Conservation (phyloP, 2,329 filamentous ascomycete genomes). For the Talaromyces sp. region DNA sequence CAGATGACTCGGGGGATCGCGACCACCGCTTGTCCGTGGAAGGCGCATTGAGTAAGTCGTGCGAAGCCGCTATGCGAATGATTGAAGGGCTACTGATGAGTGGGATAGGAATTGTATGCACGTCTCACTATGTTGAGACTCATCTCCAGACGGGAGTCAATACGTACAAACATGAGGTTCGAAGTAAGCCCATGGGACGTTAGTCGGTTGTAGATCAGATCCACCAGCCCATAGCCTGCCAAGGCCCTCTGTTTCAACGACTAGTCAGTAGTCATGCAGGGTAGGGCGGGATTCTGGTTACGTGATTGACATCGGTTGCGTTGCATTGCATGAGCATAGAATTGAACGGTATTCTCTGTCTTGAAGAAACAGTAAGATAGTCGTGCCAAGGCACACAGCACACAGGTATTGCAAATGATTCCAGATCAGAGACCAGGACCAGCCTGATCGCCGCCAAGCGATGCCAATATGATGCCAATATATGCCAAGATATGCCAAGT, state of each 20-base stretch:
- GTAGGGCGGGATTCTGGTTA: background rate
- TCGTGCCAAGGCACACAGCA: too few relatives aligned
- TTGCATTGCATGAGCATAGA: background rate
- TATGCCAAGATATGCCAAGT: background rate
- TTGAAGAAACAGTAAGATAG: too few relatives aligned
- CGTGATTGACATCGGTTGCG: background rate
- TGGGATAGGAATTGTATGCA: background rate
- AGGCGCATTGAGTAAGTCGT: background rate
- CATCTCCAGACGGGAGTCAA: too few relatives aligned
- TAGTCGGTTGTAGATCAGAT: background rate
- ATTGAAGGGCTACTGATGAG: background rate
- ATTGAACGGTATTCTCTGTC: too few relatives aligned
- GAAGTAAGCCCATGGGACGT: background rate
- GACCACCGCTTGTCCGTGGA: background rate
- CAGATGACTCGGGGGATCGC: background rate
- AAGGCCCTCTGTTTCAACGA: background rate
- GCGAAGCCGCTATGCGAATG: background rate
- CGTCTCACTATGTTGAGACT: background rate
- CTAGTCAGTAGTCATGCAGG: background rate
- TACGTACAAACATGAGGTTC: background rate
- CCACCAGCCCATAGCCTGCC: background rate
- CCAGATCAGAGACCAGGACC: too few relatives aligned
- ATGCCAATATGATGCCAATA: background rate
- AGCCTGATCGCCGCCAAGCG: too few relatives aligned
- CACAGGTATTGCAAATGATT: too few relatives aligned